Evolutionary conservation across 2,329 filamentous ascomycete genomes (phyloP).

Genomic region (Xylaria sp.): DNA sequence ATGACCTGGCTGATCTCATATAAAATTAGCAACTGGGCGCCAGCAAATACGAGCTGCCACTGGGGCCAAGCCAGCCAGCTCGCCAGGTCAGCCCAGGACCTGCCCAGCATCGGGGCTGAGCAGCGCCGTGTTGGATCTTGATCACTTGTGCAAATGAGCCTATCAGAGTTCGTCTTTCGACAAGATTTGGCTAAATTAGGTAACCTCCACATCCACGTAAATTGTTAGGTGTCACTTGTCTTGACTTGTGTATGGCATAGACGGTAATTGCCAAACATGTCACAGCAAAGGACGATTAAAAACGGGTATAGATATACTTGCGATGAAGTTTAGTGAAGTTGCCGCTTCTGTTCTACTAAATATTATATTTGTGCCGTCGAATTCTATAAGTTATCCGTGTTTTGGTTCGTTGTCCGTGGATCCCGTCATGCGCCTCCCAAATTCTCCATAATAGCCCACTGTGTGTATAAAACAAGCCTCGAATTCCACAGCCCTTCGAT

Average conservation of each 20-base stretch:
- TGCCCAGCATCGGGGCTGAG: conserved; percentile 16
- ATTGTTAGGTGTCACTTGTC: background rate
- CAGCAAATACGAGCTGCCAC: conserved; percentile 22
- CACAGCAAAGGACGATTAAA: background rate
- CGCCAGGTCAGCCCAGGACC: background rate
- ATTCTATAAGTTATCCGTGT: conserved; percentile 17
- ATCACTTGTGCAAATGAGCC: conserved; percentile 5
- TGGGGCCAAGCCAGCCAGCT: conserved; percentile 7
- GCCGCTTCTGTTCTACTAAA: conserved; percentile 3
- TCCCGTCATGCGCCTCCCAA: background rate
- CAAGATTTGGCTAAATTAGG: conserved; percentile 30
- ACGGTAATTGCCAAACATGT: background rate
- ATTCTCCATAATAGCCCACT: conserved; percentile 12
- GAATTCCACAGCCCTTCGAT: conserved; percentile 6
- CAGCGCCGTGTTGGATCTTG: background rate
- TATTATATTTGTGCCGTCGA: conserved; percentile 33
- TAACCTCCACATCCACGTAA: conserved; percentile 21
- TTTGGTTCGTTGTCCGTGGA: background rate
- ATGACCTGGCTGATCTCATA: conserved; percentile 24
- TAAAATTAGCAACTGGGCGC: conserved; percentile 29
- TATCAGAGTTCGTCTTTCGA: conserved; percentile 25
- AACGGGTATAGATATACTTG: background rate
- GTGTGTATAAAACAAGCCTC: background rate
- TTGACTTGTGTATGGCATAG: background rate
- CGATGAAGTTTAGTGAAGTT: background rate